Base-by-base conservation (phyloP, 768 basidiomycete species). In the Polyporus arcularius region DNA sequence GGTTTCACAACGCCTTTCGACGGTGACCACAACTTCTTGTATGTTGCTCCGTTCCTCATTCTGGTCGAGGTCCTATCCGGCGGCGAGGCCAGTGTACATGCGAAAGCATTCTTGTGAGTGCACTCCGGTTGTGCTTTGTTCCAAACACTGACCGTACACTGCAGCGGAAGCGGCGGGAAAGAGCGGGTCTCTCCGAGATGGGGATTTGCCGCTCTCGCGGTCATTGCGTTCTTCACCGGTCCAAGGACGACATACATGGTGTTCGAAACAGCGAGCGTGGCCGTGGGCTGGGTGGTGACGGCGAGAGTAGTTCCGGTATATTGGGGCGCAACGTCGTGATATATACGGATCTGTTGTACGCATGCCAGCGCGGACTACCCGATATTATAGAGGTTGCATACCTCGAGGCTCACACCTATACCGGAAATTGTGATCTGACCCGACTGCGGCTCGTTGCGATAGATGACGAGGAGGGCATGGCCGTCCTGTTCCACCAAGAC, bases 1-100 rank as follows among this genome's bases (percentile, higher is more conserved):
- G 90, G 91, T 0, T 82, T 85, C 61, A 87, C 83, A 8, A 87
- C 87, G 5, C 90, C 90, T 2, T 96, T 94, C 72, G 82, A 87
- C 45, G 87, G 90, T 0, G 94, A 96, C 70, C 92, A 94, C 68
- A 82, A 84, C 68, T 82, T 89, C 62, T 65, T 88, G 46, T 83
- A 83, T 49, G 83, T 86, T 28, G 80, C 80, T 0, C 89, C 89
- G 6, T 87, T 85, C 70, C 73, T 91, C 12, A 67, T 87, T 35
- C 72, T 90, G 10, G 84, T 87, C 0, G 87, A 91, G 58, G 54
- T 55, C 14, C 30, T 82, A 80, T 62, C 78, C 83, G 15, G 84
- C 81, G 11, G 82, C 83, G 75, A 79, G 76, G 14, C 77, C 76
- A 11, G 75, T 70, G 21, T 51, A 58, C 12, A 70, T 72, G 35